Evolutionary conservation across 2,329 filamentous ascomycete genomes (phyloP).

Genomic region (Chaetomium sp.): DNA sequence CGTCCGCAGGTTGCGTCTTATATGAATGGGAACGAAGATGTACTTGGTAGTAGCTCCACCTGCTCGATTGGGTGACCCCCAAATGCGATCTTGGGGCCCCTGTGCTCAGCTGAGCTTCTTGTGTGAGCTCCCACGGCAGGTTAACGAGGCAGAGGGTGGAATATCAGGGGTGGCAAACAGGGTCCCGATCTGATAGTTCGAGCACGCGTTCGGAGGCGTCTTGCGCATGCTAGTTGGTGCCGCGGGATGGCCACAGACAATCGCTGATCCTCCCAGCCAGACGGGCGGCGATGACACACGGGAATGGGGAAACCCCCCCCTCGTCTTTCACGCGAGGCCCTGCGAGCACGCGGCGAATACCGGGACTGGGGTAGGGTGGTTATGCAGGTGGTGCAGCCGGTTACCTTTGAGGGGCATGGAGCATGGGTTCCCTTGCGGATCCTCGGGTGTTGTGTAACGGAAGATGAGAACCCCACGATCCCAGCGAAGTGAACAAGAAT

Average conservation of each 20-base stretch:
- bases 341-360: conserved; percentile 9
- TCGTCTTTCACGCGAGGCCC: conserved; percentile 13
- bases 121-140: conserved; percentile 11
- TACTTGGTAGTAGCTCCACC: neutral
- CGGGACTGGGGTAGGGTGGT: conserved; percentile 15
- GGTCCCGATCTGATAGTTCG: conserved; percentile 17
- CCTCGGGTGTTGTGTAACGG: neutral
- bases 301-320: conserved; percentile 22
- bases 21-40: conserved; percentile 8
- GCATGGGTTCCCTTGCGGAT: neutral
- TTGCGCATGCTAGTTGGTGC: conserved; percentile 1
- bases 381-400: conserved; percentile 1
- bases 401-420: neutral
- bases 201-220: conserved; percentile 20
- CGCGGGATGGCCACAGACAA: conserved; percentile 25
- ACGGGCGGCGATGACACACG: conserved; percentile 33
- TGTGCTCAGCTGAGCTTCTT: conserved; percentile 16
- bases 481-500: neutral
- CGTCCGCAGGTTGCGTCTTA: conserved; percentile 10
- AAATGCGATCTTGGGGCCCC: neutral
- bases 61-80: conserved; percentile 12
- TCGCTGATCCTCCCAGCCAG: conserved; percentile 20
- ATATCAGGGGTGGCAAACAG: conserved; percentile 10
- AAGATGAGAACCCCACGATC: neutral
- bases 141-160: neutral